Conservation (phyloP, 2,329 filamentous ascomycete species). For the Calcarisporium arbuscula region DNA sequence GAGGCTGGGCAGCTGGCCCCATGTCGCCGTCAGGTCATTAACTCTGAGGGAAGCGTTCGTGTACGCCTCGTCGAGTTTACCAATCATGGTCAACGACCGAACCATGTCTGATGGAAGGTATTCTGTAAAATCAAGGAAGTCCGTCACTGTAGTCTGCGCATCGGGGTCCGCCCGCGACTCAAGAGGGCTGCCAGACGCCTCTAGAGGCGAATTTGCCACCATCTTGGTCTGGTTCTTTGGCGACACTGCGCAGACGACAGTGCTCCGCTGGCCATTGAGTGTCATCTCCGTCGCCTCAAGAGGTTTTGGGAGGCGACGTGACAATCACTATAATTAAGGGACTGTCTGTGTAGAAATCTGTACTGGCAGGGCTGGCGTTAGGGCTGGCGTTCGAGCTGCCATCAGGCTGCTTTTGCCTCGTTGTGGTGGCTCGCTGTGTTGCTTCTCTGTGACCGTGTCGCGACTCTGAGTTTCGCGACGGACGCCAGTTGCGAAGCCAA, state of each 20-base stretch:
- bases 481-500: no score
- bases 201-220: slow-evolving; percentile 17
- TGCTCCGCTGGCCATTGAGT: no score
- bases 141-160: slow-evolving; percentile 62
- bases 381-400: no score
- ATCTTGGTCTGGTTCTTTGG: slow-evolving; percentile 19
- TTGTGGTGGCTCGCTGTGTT: no score
- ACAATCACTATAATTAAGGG: no score
- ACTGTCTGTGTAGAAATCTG: no score
- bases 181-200: slow-evolving; percentile 35
- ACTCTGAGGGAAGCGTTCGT: slow-evolving; percentile 48
- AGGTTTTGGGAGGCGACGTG: no score
- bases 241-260: slow-evolving; percentile 19
- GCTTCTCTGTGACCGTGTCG: no score
- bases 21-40: slow-evolving; percentile 49
- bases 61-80: slow-evolving; percentile 56
- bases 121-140: slow-evolving; percentile 65
- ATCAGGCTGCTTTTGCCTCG: no score
- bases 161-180: slow-evolving; percentile 56
- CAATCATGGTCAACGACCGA: slow-evolving; percentile 59
- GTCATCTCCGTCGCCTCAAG: slow-evolving; percentile 20
- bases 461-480: no score
- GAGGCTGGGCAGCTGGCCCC: slow-evolving; percentile 48
- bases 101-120: slow-evolving; percentile 62
- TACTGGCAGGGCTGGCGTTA: no score